Percentiles rank a stretch among this genome's conserved stretches.
Evolutionary conservation across 116 monocot species (phyloP).

Genomic region (Cymodocea nodosa): DNA sequence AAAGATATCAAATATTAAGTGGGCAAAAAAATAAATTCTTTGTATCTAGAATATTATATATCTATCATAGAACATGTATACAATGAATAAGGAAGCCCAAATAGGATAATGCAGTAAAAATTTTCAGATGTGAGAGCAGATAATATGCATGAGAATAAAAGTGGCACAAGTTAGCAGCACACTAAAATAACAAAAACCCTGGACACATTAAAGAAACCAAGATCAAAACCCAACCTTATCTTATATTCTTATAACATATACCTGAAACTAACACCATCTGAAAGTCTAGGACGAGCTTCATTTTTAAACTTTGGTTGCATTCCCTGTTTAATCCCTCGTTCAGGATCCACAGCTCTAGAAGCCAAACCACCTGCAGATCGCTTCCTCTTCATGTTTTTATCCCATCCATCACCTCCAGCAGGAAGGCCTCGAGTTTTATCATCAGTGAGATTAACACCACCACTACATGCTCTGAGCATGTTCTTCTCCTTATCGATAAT

Average conservation of each 20-base stretch:
- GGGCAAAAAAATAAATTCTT: too few relatives aligned
- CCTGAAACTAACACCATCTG: conserved; percentile 55
- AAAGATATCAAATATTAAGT: too few relatives aligned
- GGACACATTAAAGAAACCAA: too few relatives aligned
- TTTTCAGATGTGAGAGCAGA: too few relatives aligned
- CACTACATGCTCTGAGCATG: conserved; percentile 29
- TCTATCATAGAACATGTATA: too few relatives aligned
- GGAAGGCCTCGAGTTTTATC: conserved; percentile 46
- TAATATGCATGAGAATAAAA: too few relatives aligned
- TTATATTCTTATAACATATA: conserved; percentile 8
- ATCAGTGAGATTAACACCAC: conserved; percentile 21
- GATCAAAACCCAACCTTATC: too few relatives aligned
- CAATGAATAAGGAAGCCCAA: too few relatives aligned
- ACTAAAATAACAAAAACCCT: too few relatives aligned
- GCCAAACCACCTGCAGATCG: conserved; percentile 64
- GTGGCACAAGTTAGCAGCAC: too few relatives aligned
- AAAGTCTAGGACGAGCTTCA: conserved; percentile 42
- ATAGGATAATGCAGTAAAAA: too few relatives aligned
- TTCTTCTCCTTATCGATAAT: conserved; percentile 56
- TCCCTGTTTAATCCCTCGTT: conserved; percentile 45
- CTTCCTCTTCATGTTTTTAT: conserved; percentile 75
- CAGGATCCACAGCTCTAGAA: conserved; percentile 44
- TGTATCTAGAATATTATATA: too few relatives aligned
- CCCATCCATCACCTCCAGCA: conserved; percentile 56
- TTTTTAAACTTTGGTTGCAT: conserved; percentile 36